Evolutionary conservation across 2,329 filamentous ascomycete species (phyloP), one percentile per base, ranked within the genome.

Genomic region (Aureobasidium musti): DNA sequence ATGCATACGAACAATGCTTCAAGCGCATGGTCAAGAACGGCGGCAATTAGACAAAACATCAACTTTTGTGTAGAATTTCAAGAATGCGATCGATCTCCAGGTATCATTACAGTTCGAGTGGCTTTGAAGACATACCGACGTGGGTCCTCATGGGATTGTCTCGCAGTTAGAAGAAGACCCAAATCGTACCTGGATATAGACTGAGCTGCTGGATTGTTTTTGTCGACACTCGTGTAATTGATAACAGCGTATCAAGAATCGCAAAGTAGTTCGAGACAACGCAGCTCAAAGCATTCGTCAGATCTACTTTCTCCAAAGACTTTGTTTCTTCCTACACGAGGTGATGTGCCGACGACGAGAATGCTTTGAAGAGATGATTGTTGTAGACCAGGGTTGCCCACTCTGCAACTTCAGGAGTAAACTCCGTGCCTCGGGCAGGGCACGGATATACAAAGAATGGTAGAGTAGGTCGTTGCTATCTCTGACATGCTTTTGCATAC

Each of bases 1-100:
- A 84, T 69, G 86, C 86, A 13, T 89, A 89, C 74, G 78, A 80
- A 72, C 74, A 75, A 71, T 89, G 86, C 77, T 89, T 89, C 77
- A 82, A 85, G 79, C 79, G 86, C 69, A 89, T 89, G 86, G 85
- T 65, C 37, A 37, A 57, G 61, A 65, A 65, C 21, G 61, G 68
- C 52, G 56, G 49, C 11, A 7, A 33, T 6, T 64, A 54, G 7
- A 37, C 5, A 7, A n/a, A 19, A 30, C 2, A 52, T 17, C 17
- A 3, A n/a, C 5, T 1, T 49, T 19, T 19, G 23, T 3, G 2
- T 49, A 49, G 45, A 49, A 49, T 1, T 13, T 17, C 23, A 28
- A 17, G 23, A 28, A 49, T 28, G 13, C 7, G 19, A 26, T 17
- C 23, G 13, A 2, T 28, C n/a, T 14, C 14, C 14, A 50, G 47